Conservation (phyloP, 495 filamentous ascomycete species). For the Talaromyces wortmannii region DNA sequence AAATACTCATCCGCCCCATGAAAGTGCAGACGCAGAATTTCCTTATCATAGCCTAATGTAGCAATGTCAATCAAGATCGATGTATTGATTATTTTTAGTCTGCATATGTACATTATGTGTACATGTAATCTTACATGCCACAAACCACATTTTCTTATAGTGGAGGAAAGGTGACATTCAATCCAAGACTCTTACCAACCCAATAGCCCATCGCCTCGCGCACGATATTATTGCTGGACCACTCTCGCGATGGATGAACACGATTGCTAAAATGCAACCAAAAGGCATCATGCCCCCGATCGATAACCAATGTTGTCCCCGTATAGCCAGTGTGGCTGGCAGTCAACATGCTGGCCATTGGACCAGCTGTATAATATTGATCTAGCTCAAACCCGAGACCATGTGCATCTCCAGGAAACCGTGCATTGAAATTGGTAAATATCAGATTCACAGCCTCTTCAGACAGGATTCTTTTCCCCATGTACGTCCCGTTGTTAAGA, state of each 20-base stretch:
- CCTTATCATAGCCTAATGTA: background rate
- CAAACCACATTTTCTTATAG: background rate
- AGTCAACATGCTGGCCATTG: constrained; percentile 15
- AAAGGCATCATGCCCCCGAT: constrained; percentile 13
- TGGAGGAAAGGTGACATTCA: constrained; percentile 13
- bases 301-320: constrained; percentile 16
- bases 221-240: constrained; percentile 20
- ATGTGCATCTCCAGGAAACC: constrained; percentile 15
- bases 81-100: background rate
- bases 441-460: constrained; percentile 14
- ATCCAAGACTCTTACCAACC: constrained; percentile 15
- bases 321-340: constrained; percentile 20
- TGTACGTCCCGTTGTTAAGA: constrained; percentile 21
- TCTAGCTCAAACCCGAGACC: constrained; percentile 20
- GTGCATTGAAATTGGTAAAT: constrained; percentile 18
- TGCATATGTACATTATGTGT: background rate
- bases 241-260: constrained; percentile 16
- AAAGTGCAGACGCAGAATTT: background rate
- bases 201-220: constrained; percentile 17
- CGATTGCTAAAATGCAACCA: constrained; percentile 15
- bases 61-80: background rate
- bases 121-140: background rate
- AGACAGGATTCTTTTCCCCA: constrained; percentile 11
- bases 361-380: constrained; percentile 17
- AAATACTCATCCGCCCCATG: background rate